Evolutionary conservation across 768 basidiomycete species (phyloP), one percentile per base, ranked within the genome.

Genomic region (Tulasnella sp.): DNA sequence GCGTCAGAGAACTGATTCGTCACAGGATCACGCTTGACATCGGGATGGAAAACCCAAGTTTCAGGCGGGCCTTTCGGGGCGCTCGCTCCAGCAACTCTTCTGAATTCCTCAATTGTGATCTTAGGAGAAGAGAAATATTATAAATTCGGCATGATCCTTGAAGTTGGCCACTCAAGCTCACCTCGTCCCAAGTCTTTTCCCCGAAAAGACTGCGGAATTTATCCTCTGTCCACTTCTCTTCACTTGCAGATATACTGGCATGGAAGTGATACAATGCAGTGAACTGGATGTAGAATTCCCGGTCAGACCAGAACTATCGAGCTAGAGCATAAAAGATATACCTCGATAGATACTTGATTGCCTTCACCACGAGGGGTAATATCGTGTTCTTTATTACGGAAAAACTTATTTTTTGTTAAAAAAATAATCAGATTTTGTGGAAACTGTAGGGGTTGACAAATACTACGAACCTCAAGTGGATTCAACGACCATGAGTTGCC

Each of bases 201-300:
- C 10, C 25, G 22, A 55, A 55, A 4, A 54, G 1, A 13, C 15
- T 19, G 12, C 39, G n/a, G 3, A 49, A 2, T 5, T 27, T 5
- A 5, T 1, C 9, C 22, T 51, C 37, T 4, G 41, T 53, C 54
- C 53, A 57, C 6, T 42, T 56, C 35, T 53, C 57, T 39, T 57
- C 57, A 8, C 53, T 34, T 3, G 31, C 19, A 5, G 57, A 57
- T 16, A 56, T 55, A 15, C 43, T 45, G 5, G 49, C 20, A 34
- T 51, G 49, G 37, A 41, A 51, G 29, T 51, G 49, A 22, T 51
- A 51, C 2, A 51, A 20, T 5, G 49, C 49, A 34, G 37, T 13
- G 25, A 51, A 51, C 49, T 41, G 19, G 28, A 16, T 29, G 45
- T 20, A 3, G 24, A 29, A 31, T 27, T 7, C 22, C 24, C 19